These are phyloP conservation scores for Calonectria pseudoreteaudii DNA, from an alignment of 2,329 filamentous ascomycete genomes.

Conservation along the genomic window DNA sequence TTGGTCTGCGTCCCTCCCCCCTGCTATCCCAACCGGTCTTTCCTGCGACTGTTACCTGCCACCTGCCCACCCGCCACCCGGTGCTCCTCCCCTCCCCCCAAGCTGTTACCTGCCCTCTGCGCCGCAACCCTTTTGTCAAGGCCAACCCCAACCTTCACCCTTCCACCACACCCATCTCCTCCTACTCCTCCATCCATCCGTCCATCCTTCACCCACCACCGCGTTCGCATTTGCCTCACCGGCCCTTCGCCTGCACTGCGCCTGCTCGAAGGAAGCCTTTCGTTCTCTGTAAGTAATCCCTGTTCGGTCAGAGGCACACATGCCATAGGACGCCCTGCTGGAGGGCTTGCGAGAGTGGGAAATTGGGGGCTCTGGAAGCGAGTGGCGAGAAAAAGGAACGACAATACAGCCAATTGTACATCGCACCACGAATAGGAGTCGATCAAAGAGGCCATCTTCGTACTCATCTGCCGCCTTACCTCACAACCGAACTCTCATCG, in stretches of 20 bases:
- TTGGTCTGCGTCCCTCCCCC: conserved; percentile 40
- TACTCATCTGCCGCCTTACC: conserved; percentile 5
- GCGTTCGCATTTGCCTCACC: conserved; percentile 30
- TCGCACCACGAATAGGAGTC: conserved; percentile 25
- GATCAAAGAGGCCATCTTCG: conserved; percentile 22
- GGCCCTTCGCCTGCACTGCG: conserved; percentile 33
- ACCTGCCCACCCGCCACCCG: conserved; percentile 34
- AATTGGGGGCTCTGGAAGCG: conserved; percentile 21
- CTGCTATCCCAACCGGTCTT: conserved; percentile 31
- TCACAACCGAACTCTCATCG: conserved; percentile 12
- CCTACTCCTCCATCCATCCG: conserved; percentile 22
- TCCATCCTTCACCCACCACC: conserved; percentile 38
- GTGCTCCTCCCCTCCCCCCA: conserved; percentile 22
- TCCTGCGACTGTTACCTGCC: conserved; percentile 28
- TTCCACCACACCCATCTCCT: conserved; percentile 34
- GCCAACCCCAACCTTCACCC: conserved; percentile 30
- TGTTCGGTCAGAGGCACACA: conserved; percentile 20
- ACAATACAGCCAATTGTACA: conserved; percentile 27
- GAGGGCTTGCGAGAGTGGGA: conserved; percentile 18
- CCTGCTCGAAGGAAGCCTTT: conserved; percentile 38
- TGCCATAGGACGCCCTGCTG: conserved; percentile 14
- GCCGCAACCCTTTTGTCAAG: conserved; percentile 41
- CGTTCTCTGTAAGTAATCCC: conserved; percentile 38
- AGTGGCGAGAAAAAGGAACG: conserved; percentile 25
- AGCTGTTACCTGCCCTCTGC: conserved; percentile 36